Evolutionary conservation across 768 basidiomycete genomes (phyloP).

Genomic region (Royoungia palumana): DNA sequence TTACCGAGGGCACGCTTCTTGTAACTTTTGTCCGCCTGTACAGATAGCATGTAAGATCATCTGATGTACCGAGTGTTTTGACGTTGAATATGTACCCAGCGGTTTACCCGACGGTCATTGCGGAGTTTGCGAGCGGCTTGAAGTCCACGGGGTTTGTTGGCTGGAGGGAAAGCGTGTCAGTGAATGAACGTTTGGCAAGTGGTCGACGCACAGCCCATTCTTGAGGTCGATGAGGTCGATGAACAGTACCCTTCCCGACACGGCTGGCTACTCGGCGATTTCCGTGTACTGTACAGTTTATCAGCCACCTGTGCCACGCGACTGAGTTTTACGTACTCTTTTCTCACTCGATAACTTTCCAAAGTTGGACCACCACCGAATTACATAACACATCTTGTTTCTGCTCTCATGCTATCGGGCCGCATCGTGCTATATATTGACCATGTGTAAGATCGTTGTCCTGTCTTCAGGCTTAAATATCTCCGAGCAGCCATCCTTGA

Average conservation of each 20-base stretch:
- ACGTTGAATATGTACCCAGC: slow-evolving; percentile 69
- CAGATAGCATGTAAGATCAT: slow-evolving; percentile 13
- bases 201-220: slow-evolving; percentile 78
- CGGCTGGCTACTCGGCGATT: slow-evolving; percentile 25
- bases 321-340: background rate
- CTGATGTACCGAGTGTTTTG: background rate
- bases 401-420: slow-evolving; percentile 4
- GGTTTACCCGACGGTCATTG: slow-evolving; percentile 88
- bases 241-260: slow-evolving; percentile 20
- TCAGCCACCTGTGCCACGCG: no score
- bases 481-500: background rate
- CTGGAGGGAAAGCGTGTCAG: slow-evolving; percentile 36
- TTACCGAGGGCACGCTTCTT: slow-evolving; percentile 99
- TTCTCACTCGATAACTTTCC: no score
- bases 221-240: slow-evolving; percentile 55
- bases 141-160: slow-evolving; percentile 99
- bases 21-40: slow-evolving; percentile 94
- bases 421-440: slow-evolving; percentile 2
- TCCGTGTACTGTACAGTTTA: slow-evolving; percentile 42
- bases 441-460: background rate
- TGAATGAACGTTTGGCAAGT: slow-evolving; percentile 5
- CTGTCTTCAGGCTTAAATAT: background rate
- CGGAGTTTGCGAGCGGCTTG: slow-evolving; percentile 99
- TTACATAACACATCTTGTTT: no score
- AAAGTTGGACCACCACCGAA: no score